Conservation (phyloP, 495 filamentous ascomycete genomes). For the Amphirosellinia nigrospora region DNA sequence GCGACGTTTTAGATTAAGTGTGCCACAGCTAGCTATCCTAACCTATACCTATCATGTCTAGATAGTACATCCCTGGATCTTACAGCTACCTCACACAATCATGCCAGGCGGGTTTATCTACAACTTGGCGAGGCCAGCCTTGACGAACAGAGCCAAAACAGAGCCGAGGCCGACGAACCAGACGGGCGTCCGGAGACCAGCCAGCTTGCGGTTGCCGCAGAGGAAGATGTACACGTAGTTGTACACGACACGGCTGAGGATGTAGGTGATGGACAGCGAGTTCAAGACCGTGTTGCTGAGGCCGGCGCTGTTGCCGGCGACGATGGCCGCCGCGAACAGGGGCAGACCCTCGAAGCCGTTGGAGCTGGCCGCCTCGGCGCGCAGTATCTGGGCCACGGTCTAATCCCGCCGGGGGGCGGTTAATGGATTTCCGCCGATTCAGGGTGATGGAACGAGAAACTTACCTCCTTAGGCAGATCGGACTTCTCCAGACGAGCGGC, state of each 20-base stretch:
- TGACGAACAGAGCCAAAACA: constrained; percentile 48
- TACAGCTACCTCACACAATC: not conserved
- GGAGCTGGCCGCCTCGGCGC: constrained; percentile 52
- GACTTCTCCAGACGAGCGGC: constrained; percentile 44
- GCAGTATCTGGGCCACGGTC: constrained; percentile 43
- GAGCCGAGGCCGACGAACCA: constrained; percentile 44
- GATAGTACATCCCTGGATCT: not conserved
- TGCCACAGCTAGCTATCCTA: not conserved
- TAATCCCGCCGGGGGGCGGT: not conserved
- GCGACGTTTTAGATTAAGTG: not conserved
- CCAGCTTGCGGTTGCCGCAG: constrained; percentile 44
- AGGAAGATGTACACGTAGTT: constrained; percentile 53
- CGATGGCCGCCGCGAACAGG: constrained; percentile 56
- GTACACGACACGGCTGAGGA: constrained; percentile 50
- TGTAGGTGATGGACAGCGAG: constrained; percentile 46
- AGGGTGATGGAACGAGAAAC: not conserved
- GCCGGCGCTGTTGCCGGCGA: constrained; percentile 54
- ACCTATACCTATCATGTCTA: not conserved
- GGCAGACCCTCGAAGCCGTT: constrained; percentile 60
- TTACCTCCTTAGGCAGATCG: constrained; percentile 49
- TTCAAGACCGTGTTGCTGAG: constrained; percentile 46
- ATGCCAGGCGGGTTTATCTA: not conserved
- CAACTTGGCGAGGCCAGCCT: constrained; percentile 41
- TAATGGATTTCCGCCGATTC: not conserved
- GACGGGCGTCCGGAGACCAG: constrained; percentile 43